Conservation (phyloP, 331 rosid species). For the Phaseolus coccineus region DNA sequence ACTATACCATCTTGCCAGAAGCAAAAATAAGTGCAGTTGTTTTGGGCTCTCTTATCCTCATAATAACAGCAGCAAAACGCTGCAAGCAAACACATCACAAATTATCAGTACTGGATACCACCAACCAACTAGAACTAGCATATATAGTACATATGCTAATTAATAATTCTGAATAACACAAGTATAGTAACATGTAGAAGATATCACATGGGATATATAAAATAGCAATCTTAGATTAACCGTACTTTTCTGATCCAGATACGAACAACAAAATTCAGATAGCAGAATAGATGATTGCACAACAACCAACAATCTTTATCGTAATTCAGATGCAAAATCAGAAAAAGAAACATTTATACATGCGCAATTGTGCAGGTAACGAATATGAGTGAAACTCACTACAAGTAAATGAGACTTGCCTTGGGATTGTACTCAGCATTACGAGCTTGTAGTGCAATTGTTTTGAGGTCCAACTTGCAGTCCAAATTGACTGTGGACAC, state of each 20-base stretch:
- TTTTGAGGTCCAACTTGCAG: constrained; percentile 92
- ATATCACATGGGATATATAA: background rate
- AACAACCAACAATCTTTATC: background rate
- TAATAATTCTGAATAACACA: background rate
- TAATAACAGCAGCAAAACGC: constrained; percentile 99
- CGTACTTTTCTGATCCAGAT: background rate
- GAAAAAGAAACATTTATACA: background rate
- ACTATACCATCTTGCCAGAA: constrained; percentile 87
- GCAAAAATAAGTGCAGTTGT: constrained; percentile 97
- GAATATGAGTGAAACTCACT: background rate
- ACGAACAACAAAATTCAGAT: background rate
- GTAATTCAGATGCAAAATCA: background rate
- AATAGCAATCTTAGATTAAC: constrained; percentile 8
- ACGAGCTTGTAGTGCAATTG: constrained; percentile 92
- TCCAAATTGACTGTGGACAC: constrained; percentile 97
- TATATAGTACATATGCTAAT: background rate
- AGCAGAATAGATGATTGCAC: background rate
- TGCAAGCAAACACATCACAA: constrained; percentile 49
- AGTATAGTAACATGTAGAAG: background rate
- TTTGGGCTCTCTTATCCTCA: constrained; percentile 98
- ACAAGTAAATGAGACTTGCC: constrained; percentile 51
- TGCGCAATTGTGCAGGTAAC: background rate
- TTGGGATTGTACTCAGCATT: constrained; percentile 98
- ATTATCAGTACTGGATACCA: constrained; percentile 36
- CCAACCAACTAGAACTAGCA: constrained; percentile 1